Evolutionary conservation across 352 stramenopile genomes (phyloP).

Genomic region (Blastocystis sp.): DNA sequence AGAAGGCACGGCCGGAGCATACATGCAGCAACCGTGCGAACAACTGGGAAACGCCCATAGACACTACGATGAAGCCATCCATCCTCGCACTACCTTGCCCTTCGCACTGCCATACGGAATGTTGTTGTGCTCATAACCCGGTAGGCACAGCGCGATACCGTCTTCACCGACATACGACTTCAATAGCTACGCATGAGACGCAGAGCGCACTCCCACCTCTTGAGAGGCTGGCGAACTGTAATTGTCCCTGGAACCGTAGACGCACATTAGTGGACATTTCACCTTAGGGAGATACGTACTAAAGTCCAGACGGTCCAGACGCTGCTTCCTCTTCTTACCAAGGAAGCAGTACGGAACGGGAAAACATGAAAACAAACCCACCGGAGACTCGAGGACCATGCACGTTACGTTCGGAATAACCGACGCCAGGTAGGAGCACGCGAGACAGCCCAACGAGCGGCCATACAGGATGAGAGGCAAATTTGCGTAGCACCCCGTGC

Average conservation of each 20-base stretch:
- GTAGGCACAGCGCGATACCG: neutral
- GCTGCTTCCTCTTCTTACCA: neutral
- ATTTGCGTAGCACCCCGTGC: conserved; percentile 13
- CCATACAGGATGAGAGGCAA: conserved; percentile 35
- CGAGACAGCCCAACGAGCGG: conserved; percentile 54
- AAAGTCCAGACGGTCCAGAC: conserved; percentile 10
- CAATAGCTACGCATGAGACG: neutral
- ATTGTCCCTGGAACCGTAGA: conserved; percentile 41
- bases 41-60: neutral
- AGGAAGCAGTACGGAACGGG: neutral
- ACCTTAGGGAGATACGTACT: conserved; percentile 18
- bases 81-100: no score
- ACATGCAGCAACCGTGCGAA: neutral
- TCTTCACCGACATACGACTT: neutral
- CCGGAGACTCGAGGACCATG: conserved; percentile 42
- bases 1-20: neutral
- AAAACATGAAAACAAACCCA: neutral
- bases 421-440: conserved; percentile 18
- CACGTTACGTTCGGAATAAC: neutral
- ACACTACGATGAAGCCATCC: no score
- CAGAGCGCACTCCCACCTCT: neutral
- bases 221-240: conserved; percentile 12
- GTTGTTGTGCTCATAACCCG: conserved; percentile 49
- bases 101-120: conserved; percentile 29
- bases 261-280: conserved; percentile 6